Conservation (phyloP, 805 yeast genomes). For the Lipomyces anomalus region DNA sequence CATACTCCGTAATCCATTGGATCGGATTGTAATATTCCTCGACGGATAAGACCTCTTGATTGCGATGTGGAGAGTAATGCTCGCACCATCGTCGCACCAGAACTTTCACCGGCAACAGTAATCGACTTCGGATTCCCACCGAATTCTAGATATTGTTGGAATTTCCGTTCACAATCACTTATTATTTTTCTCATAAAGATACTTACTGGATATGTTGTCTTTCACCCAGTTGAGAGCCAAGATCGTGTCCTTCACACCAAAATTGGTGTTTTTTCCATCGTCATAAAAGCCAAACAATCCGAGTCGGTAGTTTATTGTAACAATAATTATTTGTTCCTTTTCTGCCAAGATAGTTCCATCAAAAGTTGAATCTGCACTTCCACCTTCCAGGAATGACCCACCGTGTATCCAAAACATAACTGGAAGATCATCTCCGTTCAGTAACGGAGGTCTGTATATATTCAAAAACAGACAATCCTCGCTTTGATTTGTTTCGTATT, state of each 20-base stretch:
- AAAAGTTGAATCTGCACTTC: slow-evolving; percentile 28
- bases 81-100: slow-evolving; percentile 29
- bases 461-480: slow-evolving; percentile 24
- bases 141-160: slow-evolving; percentile 16
- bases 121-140: slow-evolving; percentile 33
- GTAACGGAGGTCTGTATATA: slow-evolving; percentile 2
- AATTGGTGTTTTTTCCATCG: slow-evolving; percentile 20
- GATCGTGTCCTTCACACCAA: slow-evolving; percentile 19
- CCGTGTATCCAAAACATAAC: slow-evolving; percentile 37
- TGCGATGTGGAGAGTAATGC: slow-evolving; percentile 14
- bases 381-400: slow-evolving; percentile 34
- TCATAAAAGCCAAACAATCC: slow-evolving; percentile 23
- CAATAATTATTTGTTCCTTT: slow-evolving; percentile 24
- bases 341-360: slow-evolving; percentile 26
- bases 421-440: slow-evolving; percentile 13
- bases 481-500: slow-evolving; percentile 9
- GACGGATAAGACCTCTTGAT: slow-evolving; percentile 10
- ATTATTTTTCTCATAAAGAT: too few relatives aligned
- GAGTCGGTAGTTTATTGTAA: slow-evolving; percentile 23
- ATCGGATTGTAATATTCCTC: slow-evolving; percentile 21
- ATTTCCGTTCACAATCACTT: neutral
- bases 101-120: slow-evolving; percentile 35
- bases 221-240: slow-evolving; percentile 34
- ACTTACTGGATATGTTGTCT: slow-evolving; percentile 25
- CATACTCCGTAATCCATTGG: slow-evolving; percentile 22